phyloP scores from a whole-genome alignment of 176 grass and related monocot genomes.

The Urochloa ruziziensis region DNA sequence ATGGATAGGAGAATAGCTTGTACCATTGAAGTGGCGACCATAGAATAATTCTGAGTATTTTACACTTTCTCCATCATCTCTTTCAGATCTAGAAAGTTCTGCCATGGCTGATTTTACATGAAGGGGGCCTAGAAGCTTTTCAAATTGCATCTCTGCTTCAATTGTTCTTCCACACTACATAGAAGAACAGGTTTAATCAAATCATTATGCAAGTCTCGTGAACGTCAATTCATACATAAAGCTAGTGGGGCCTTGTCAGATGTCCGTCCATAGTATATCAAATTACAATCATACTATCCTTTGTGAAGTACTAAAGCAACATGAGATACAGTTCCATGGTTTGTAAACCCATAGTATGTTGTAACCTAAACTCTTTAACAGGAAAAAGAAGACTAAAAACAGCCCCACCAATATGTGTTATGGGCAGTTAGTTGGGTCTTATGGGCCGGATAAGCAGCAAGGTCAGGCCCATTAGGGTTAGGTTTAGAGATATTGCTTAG shows the following conservation, averaged over 20 bases:
- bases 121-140: slow-evolving; percentile 78
- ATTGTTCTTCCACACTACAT: slow-evolving; percentile 76
- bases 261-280: background rate
- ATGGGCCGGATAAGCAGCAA: no score
- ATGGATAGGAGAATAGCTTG: background rate
- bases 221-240: background rate
- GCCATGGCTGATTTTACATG: slow-evolving; percentile 89
- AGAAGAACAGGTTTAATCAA: background rate
- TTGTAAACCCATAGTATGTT: background rate
- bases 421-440: no score
- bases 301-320: background rate
- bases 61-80: slow-evolving; percentile 82
- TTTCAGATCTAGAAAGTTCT: slow-evolving; percentile 82
- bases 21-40: slow-evolving; percentile 94
- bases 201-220: slow-evolving; percentile 13
- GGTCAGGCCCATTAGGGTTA: no score
- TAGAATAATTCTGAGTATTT: slow-evolving; percentile 87
- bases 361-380: background rate
- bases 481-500: no score
- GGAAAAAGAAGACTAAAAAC: background rate
- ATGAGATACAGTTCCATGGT: background rate
- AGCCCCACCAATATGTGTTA: no score
- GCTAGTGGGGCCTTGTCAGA: no score
- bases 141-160: slow-evolving; percentile 90
- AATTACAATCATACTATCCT: background rate